Evolutionary conservation across 2,329 filamentous ascomycete genomes (phyloP).

Genomic region (Colletotrichum graminicola): DNA sequence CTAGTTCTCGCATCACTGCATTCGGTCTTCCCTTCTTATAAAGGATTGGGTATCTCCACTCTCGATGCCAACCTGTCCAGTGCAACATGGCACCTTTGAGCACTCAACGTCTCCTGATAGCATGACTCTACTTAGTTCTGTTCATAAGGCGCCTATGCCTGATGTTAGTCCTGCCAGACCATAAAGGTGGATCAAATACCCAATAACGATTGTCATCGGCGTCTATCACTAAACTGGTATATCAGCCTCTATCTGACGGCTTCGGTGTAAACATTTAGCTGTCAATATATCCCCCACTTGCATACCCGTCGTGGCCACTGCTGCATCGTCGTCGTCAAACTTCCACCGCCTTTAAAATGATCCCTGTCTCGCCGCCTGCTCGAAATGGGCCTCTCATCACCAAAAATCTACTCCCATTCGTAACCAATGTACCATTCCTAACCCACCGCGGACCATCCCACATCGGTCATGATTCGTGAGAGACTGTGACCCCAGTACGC

Average conservation of each 20-base stretch:
- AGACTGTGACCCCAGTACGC: neutral
- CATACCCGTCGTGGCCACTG: neutral
- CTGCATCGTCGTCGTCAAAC: neutral
- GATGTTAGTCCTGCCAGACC: neutral
- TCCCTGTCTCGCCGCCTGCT: neutral
- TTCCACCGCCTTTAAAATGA: neutral
- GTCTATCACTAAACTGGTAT: neutral
- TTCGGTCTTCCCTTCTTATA: neutral
- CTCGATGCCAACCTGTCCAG: neutral
- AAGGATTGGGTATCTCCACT: neutral
- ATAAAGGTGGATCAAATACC: neutral
- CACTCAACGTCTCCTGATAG: neutral
- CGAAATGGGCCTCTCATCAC: neutral
- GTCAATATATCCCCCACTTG: neutral
- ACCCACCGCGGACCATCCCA: neutral
- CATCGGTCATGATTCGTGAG: neutral
- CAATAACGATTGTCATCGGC: neutral
- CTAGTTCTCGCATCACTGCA: neutral
- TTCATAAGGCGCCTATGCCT: too few relatives aligned
- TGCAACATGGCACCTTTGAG: neutral
- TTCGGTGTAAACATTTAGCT: neutral
- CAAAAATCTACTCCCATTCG: neutral
- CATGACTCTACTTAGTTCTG: neutral
- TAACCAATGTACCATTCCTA: neutral
- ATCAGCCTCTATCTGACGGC: neutral